Evolutionary conservation across 495 filamentous ascomycete genomes (phyloP).

Genomic region (Acidiella bohemica): DNA sequence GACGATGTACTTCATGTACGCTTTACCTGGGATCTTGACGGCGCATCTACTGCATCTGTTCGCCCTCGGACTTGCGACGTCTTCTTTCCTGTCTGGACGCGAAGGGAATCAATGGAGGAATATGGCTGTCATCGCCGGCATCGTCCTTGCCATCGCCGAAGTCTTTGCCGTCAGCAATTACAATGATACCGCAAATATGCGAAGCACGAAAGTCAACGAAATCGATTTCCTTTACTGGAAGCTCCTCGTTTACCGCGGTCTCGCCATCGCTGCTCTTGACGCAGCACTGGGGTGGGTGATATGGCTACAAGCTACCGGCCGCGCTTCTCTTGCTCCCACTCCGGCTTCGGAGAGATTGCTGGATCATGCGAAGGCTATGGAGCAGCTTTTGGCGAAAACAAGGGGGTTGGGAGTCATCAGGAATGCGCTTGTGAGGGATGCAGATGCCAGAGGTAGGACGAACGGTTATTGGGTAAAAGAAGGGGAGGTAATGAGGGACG

Average conservation of each 20-base stretch:
- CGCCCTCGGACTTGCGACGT: constrained; percentile 54
- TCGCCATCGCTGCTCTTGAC: constrained; percentile 50
- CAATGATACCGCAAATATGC: constrained; percentile 45
- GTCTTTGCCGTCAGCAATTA: constrained; percentile 47
- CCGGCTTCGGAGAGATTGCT: constrained; percentile 37
- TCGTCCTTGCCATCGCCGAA: constrained; percentile 50
- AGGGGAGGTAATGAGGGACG: constrained; percentile 24
- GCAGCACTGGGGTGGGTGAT: constrained; percentile 44
- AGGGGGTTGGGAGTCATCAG: constrained; percentile 40
- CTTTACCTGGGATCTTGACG: constrained; percentile 54
- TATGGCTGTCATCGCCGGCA: constrained; percentile 48
- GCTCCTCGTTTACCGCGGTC: constrained; percentile 43
- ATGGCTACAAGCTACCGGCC: constrained; percentile 64
- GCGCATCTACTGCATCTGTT: constrained; percentile 69
- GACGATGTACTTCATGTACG: constrained; percentile 64
- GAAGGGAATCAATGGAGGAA: constrained; percentile 56
- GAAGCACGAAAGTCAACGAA: constrained; percentile 42
- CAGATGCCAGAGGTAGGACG: constrained; percentile 37
- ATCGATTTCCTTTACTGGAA: constrained; percentile 57
- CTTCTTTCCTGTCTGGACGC: constrained; percentile 36
- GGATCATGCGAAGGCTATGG: constrained; percentile 31
- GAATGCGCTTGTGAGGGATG: constrained; percentile 47
- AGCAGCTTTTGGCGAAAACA: constrained; percentile 37
- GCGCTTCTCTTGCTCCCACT: constrained; percentile 45
- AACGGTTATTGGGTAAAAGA: constrained; percentile 47